phyloP scores from a whole-genome alignment of 495 filamentous ascomycete genomes.

The Rusavskia elegans region DNA sequence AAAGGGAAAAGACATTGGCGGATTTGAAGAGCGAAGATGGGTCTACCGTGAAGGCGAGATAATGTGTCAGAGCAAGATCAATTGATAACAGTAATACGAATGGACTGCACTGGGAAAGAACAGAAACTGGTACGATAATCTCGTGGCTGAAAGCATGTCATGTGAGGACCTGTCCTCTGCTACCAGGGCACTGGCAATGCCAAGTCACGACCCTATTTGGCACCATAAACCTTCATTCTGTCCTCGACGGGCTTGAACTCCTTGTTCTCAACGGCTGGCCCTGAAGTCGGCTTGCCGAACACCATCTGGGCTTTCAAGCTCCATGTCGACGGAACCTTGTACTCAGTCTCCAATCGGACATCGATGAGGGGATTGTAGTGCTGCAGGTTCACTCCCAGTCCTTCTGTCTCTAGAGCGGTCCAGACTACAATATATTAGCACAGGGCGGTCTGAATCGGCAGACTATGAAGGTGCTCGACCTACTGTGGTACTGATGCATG shows the following conservation, averaged over 20 bases:
- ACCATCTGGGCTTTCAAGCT: conserved; percentile 33
- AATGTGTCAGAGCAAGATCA: neutral
- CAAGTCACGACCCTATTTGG: neutral
- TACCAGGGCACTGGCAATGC: too few species aligned
- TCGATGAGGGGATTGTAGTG: conserved; percentile 40
- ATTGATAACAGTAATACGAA: neutral
- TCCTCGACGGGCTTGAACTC: conserved; percentile 22
- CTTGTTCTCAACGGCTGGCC: conserved; percentile 19
- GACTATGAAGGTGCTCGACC: conserved; percentile 1
- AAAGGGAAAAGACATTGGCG: conserved; percentile 47
- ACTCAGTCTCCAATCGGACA: conserved; percentile 24
- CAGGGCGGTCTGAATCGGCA: neutral
- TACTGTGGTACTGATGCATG: conserved; percentile 39
- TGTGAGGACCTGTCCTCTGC: too few species aligned
- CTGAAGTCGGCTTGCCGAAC: conserved; percentile 28
- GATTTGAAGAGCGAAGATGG: conserved; percentile 42
- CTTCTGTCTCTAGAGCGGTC: conserved; percentile 33
- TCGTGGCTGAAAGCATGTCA: too few species aligned
- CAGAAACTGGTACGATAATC: too few species aligned
- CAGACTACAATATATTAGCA: conserved; percentile 21
- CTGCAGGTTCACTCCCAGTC: conserved; percentile 39
- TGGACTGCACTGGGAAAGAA: too few species aligned
- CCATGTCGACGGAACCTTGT: conserved; percentile 31
- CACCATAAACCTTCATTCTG: conserved; percentile 22
- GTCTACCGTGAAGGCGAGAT: conserved; percentile 20